A percentile compares a stretch with the other conserved stretches of the same genome.
These are phyloP conservation scores for Phyllosticta paracitricarpa DNA, from an alignment of 2,329 filamentous ascomycete genomes.

Conservation along the genomic window DNA sequence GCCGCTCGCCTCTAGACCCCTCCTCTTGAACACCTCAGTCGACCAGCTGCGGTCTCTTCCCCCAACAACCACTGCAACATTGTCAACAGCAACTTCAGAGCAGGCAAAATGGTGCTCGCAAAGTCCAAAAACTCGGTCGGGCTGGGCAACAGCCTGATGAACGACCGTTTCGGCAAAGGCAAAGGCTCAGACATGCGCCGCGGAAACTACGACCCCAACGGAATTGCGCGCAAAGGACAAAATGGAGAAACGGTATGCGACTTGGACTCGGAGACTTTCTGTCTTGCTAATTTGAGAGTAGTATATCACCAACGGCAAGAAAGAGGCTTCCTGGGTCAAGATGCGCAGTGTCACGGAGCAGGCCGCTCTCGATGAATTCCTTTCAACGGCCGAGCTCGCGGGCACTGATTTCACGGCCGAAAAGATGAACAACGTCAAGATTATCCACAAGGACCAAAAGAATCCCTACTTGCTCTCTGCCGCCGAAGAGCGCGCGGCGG, in stretches of 20 bases:
- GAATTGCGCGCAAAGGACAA: constrained; percentile 60
- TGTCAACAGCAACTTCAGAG: constrained; percentile 11
- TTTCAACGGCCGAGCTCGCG: constrained; percentile 91
- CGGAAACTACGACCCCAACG: constrained; percentile 45
- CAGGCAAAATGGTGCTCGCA: constrained; percentile 56
- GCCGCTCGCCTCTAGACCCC: constrained; percentile 6
- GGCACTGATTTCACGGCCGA: constrained; percentile 97
- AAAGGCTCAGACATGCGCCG: constrained; percentile 78
- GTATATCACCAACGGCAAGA: constrained; percentile 83
- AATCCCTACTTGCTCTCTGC: constrained; percentile 88
- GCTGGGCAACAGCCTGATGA: constrained; percentile 96
- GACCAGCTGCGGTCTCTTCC: constrained; percentile 11
- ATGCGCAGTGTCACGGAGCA: constrained; percentile 99
- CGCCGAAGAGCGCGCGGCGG: constrained; percentile 66
- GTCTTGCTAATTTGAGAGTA: constrained; percentile 29
- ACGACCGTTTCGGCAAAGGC: constrained; percentile 91
- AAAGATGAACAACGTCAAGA: constrained; percentile 98
- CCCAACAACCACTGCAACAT: constrained; percentile 13
- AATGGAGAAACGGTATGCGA: constrained; percentile 61
- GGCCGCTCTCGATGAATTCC: constrained; percentile 89
- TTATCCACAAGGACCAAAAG: constrained; percentile 91
- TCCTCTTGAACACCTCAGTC: constrained; percentile 12
- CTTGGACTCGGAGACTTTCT: not conserved
- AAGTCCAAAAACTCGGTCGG: constrained; percentile 95
- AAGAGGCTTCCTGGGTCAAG: constrained; percentile 95